Conservation (phyloP, 306 rosid genomes). For the Castanea sativa region DNA sequence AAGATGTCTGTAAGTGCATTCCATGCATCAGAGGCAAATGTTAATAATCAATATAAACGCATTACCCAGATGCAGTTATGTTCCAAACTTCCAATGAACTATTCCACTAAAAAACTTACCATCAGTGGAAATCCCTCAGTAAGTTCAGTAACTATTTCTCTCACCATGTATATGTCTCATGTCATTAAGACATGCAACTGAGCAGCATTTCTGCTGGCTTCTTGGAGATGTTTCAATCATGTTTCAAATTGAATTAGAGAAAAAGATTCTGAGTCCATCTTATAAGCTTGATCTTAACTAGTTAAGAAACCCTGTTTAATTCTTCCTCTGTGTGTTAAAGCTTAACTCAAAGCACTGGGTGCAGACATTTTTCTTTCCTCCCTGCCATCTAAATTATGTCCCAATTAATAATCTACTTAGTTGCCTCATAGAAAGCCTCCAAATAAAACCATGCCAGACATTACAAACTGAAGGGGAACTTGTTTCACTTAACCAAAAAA, state of each 20-base stretch:
- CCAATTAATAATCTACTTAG: no score
- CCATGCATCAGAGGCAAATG: background rate
- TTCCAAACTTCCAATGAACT: no score
- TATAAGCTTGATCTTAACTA: background rate
- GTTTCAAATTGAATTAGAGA: background rate
- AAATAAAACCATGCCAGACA: no score
- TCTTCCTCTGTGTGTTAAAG: background rate
- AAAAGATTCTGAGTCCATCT: background rate
- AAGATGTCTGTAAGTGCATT: background rate
- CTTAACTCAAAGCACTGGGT: background rate
- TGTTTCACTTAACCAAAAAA: no score
- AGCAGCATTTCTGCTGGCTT: background rate
- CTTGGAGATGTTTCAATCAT: background rate
- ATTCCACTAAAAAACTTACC: background rate
- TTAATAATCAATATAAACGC: no score
- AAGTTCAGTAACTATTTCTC: background rate
- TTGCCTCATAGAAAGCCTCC: no score
- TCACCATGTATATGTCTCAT: background rate
- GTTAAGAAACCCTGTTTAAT: background rate
- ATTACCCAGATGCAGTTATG: background rate
- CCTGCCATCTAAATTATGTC: no score
- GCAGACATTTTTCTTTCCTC: background rate
- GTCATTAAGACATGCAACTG: background rate
- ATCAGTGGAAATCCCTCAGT: background rate
- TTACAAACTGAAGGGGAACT: no score